Conservation (phyloP, 2,329 filamentous ascomycete species). For the Kalmusia sp. region DNA sequence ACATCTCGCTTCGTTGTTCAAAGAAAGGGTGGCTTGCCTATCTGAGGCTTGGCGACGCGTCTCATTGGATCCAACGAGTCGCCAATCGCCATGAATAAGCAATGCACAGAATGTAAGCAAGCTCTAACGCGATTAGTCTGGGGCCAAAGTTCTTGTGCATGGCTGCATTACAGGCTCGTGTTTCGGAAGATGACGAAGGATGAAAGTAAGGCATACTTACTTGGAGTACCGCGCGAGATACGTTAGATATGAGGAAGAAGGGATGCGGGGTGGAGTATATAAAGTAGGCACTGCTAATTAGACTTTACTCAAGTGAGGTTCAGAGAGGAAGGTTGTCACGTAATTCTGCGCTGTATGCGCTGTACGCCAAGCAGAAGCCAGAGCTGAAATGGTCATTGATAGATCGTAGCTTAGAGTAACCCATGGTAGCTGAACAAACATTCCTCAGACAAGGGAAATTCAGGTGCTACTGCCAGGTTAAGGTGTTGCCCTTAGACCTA, state of each 20-base stretch:
- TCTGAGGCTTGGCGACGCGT: background rate
- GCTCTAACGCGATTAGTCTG: background rate
- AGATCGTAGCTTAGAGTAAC: background rate
- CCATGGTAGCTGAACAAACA: background rate
- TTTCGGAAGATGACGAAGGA: background rate
- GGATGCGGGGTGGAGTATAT: too few species aligned
- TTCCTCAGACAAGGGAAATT: too few species aligned
- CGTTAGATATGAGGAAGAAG: background rate
- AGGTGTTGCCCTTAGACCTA: too few species aligned
- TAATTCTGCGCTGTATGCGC: background rate
- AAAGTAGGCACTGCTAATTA: too few species aligned
- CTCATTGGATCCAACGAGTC: background rate
- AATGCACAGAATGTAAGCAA: slow-evolving; percentile 6
- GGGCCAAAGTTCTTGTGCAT: background rate
- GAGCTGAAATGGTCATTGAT: background rate
- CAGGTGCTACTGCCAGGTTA: too few species aligned
- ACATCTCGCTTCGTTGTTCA: slow-evolving; percentile 3
- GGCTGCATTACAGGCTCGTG: background rate
- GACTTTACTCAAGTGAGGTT: background rate
- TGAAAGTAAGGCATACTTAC: background rate
- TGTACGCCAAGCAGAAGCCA: background rate
- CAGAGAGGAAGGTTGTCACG: too few species aligned
- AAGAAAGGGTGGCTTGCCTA: background rate
- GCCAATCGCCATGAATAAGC: background rate
- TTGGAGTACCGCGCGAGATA: background rate